Evolutionary conservation across 2,329 filamentous ascomycete species (phyloP), one percentile per base, ranked within the genome.

Genomic region (Curvularia lunata): DNA sequence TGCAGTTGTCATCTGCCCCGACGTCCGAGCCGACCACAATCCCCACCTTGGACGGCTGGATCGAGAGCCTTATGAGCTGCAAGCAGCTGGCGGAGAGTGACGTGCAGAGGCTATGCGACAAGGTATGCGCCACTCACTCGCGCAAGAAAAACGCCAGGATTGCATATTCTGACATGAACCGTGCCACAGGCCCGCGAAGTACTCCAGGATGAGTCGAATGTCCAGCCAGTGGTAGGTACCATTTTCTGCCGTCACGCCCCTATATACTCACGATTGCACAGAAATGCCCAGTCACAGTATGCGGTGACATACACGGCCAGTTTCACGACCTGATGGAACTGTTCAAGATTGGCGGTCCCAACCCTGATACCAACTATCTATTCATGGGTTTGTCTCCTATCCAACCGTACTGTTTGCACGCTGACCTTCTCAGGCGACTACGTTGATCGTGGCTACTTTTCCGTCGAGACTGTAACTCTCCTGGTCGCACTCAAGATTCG

Each of bases 321-420:
- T 98, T 98, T 79, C 94, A 98, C 80, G 95, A 99, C 76, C 82
- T 99, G 79, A 98, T 99, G 92, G 95, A 99, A 82, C 87, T 99
- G 52, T 99, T 99, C 86, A 96, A 96, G 83, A 98, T 99, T 78
- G 95, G 95, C 69, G 95, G 95, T 53, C 92, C 93, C 60, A 97
- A 97, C 77, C 95, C 95, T 67, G 95, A 99, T 80, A 98, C 95
- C 75, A 98, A 98, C 83, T 98, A 98, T 81, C 89, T 98, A 67
- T 98, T 98, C 83, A 98, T 99, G 92, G 93, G 92, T 95, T 48
- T 48, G 65, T 52, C 40, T 19, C 45, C 34, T 49, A 25, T 38
- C 28, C 51, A 25, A 18, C 9, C 45, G 28, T 23, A 13, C 19
- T 30, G 47, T 30, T 49, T 47, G 51, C 38, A 58, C 57, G 57